Evolutionary conservation across 371 early-diverging fungal species (phyloP).

Genomic region (Rhizopus delemar): DNA sequence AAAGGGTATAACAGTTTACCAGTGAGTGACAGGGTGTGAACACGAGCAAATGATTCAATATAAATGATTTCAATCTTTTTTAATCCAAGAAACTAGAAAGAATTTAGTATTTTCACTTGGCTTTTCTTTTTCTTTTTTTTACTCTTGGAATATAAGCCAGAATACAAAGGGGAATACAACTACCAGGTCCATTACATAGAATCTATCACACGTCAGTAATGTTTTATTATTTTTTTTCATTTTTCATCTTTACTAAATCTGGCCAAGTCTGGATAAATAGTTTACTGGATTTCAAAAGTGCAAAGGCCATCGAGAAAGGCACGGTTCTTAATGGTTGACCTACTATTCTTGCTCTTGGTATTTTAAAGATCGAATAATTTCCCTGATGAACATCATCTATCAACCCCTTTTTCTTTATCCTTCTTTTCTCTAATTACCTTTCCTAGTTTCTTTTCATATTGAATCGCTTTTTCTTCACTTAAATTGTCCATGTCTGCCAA

Average conservation of each 20-base stretch:
- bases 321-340: constrained; percentile 70
- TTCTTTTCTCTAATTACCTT: no score
- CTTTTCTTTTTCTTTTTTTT: constrained; percentile 15
- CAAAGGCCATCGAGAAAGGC: constrained; percentile 49
- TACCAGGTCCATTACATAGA: constrained; percentile 93
- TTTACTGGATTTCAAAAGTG: constrained; percentile 43
- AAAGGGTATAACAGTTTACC: constrained; percentile 80
- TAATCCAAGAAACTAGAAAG: constrained; percentile 58
- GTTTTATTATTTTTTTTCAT: no score
- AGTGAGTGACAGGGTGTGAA: constrained; percentile 77
- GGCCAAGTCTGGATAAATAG: constrained; percentile 48
- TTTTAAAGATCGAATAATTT: constrained; percentile 44
- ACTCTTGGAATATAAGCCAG: constrained; percentile 64
- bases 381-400: background rate
- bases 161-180: constrained; percentile 81
- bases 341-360: constrained; percentile 74
- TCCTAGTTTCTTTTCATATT: constrained; percentile 38
- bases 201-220: constrained; percentile 45
- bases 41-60: constrained; percentile 92
- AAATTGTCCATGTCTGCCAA: constrained; percentile 60
- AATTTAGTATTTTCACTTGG: background rate
- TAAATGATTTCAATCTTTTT: constrained; percentile 70
- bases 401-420: constrained; percentile 8
- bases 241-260: constrained; percentile 50
- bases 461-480: constrained; percentile 57